A percentile compares a stretch with the other conserved stretches of the same genome.
These are phyloP conservation scores for Penicillium cinerascens DNA, from an alignment of 495 filamentous ascomycete genomes.

Conservation along the genomic window DNA sequence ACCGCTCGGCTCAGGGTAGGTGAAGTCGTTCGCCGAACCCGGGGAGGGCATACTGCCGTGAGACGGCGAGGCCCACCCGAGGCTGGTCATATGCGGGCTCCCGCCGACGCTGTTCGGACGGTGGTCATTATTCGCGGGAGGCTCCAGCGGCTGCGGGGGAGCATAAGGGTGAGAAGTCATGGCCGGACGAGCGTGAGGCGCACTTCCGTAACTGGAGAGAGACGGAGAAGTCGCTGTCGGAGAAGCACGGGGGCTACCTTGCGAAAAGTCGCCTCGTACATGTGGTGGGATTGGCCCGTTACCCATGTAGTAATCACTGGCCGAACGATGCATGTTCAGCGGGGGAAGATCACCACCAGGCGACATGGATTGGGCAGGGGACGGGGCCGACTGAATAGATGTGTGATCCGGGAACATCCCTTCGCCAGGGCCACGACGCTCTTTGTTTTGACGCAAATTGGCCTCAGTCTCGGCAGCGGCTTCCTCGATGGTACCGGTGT, in stretches of 20 bases:
- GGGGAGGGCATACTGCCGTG: conserved; percentile 63
- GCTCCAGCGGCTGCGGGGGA: conserved; percentile 84
- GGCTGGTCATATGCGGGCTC: conserved; percentile 69
- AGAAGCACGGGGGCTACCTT: conserved; percentile 67
- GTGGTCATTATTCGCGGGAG: conserved; percentile 74
- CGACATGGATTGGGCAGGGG: conserved; percentile 80
- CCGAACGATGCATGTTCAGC: conserved; percentile 66
- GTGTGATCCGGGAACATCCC: conserved; percentile 74
- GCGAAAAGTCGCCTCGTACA: conserved; percentile 73
- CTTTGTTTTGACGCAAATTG: conserved; percentile 59
- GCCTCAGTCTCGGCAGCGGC: conserved; percentile 86
- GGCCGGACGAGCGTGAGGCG: conserved; percentile 56
- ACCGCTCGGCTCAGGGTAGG: conserved; percentile 66
- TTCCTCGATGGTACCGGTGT: conserved; percentile 93
- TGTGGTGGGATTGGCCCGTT: conserved; percentile 76
- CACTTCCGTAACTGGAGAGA: conserved; percentile 54
- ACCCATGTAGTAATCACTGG: conserved; percentile 63
- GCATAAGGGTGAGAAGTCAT: conserved; percentile 86
- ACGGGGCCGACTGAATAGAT: conserved; percentile 84
- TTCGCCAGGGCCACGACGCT: conserved; percentile 64
- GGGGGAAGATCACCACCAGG: conserved; percentile 73
- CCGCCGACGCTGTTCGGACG: conserved; percentile 62
- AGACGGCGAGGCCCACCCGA: conserved; percentile 72
- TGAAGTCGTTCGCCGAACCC: conserved; percentile 60
- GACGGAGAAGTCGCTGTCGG: conserved; percentile 60